Evolutionary conservation across 768 basidiomycete genomes (phyloP).

Genomic region (Lactarius hatsudake): DNA sequence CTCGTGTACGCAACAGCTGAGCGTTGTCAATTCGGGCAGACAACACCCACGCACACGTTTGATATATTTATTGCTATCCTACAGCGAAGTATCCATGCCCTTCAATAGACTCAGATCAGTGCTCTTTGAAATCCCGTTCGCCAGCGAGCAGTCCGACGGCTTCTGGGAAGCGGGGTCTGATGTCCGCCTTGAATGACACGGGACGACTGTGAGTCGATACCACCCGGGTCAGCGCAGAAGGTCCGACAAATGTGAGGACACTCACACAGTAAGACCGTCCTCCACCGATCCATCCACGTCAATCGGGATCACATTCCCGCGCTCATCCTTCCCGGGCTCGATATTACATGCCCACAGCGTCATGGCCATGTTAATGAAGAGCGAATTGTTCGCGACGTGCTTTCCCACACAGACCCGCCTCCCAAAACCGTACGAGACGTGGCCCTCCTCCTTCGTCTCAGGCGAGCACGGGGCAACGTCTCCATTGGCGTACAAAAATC

Average conservation of each 20-base stretch:
- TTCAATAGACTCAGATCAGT: too few species aligned
- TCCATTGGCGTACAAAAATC: slow-evolving; percentile 31
- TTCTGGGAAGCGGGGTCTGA: slow-evolving; percentile 16
- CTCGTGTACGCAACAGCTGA: too few species aligned
- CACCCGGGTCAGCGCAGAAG: neutral
- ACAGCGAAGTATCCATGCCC: too few species aligned
- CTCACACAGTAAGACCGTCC: slow-evolving; percentile 5
- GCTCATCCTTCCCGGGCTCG: slow-evolving; percentile 2
- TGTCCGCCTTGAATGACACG: slow-evolving; percentile 5
- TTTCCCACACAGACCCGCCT: slow-evolving; percentile 19
- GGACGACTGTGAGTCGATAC: slow-evolving; percentile 7
- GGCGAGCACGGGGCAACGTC: slow-evolving; percentile 15
- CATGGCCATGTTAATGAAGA: slow-evolving; percentile 36
- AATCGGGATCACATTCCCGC: slow-evolving; percentile 4
- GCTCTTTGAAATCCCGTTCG: neutral
- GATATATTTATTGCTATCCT: too few species aligned
- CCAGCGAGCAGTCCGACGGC: neutral
- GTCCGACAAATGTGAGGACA: neutral
- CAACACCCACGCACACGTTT: too few species aligned
- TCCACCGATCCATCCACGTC: slow-evolving; percentile 12
- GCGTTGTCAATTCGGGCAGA: too few species aligned
- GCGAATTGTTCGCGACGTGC: slow-evolving; percentile 28
- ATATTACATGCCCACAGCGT: slow-evolving; percentile 32
- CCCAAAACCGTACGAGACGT: slow-evolving; percentile 33
- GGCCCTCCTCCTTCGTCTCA: slow-evolving; percentile 32